Percentiles rank a stretch among this genome's conserved stretches.
Evolutionary conservation across 2,329 filamentous ascomycete genomes (phyloP).

Genomic region (Xylaria multiplex): DNA sequence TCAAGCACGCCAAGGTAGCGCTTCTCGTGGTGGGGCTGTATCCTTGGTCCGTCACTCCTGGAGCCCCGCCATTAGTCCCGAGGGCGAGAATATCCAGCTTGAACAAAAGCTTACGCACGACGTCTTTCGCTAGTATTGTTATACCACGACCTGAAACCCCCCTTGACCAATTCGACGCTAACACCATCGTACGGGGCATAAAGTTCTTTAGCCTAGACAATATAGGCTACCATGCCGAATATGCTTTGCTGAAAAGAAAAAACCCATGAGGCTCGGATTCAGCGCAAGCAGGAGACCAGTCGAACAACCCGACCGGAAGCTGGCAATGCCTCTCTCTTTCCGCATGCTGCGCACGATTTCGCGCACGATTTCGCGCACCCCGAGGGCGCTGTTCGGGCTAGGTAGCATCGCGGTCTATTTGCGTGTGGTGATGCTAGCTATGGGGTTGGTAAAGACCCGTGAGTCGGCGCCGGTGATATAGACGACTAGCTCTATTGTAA

Average conservation of each 20-base stretch:
- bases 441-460: conserved; percentile 80
- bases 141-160: conserved; percentile 87
- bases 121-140: conserved; percentile 87
- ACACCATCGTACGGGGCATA: conserved; percentile 79
- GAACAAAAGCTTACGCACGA: conserved; percentile 77
- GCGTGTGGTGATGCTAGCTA: conserved; percentile 82
- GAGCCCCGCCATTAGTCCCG: conserved; percentile 51
- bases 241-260: conserved; percentile 76
- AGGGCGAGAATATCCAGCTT: conserved; percentile 75
- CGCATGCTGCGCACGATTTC: no score
- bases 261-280: conserved; percentile 79
- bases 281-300: conserved; percentile 82
- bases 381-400: conserved; percentile 46
- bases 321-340: conserved; percentile 74
- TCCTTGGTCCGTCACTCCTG: conserved; percentile 6
- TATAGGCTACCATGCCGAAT: conserved; percentile 69
- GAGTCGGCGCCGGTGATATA: conserved; percentile 81
- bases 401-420: conserved; percentile 74
- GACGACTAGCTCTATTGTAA: conserved; percentile 76
- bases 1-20: conserved; percentile 26
- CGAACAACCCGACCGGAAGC: conserved; percentile 90
- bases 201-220: conserved; percentile 71
- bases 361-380: conserved; percentile 66
- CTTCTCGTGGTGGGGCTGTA: not conserved
- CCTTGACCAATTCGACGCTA: conserved; percentile 79